Evolutionary conservation across 2,329 filamentous ascomycete genomes (phyloP), one percentile per base, ranked within the genome.

Genomic region (Fusarium citri): DNA sequence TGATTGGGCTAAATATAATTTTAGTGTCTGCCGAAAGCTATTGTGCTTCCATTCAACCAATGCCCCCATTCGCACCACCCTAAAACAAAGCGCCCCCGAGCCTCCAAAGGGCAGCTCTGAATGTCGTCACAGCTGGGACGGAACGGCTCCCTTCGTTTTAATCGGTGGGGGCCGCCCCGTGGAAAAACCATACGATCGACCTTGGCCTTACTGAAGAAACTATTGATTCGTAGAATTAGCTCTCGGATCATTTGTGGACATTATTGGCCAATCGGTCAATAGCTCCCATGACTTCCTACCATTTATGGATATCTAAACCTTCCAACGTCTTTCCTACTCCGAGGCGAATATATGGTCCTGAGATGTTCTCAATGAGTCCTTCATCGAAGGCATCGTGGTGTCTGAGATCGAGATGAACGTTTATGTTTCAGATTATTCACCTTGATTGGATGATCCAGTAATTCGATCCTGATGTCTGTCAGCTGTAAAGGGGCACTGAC

Each of bases 131-230:
- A 50, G n/a, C 22, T 58, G 34, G 18, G 20, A 43, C 41, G 41
- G 41, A 22, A 43, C 15, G 20, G 20, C 14, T 43, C 41, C 41
- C 41, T 43, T 43, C 22, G 41, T 56, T n/a, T 59, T 56, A 40
- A 40, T 49, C 45, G 54, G 63, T 71, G 58, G 67, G 58, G 67
- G 45, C 42, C 49, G 37, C 28, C 54, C 31, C 28, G 23, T n/a
- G 16, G 23, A 15, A 11, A 34, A 54, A 55, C 53, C 64, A 42
- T 59, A 70, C 46, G 67, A 70, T 68, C 34, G 48, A 37, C 57
- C 46, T 64, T 68, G 62, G 40, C 41, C 34, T 55, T 48, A 37
- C 50, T 47, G 53, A 59, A 43, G 48, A 31, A 54, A 53, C 58
- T 56, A 47, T 51, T 37, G 46, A 56, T 53, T 57, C 37, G 45